Percentiles rank a stretch among this genome's conserved stretches.
Conservation (phyloP, 129 eudicot genomes). For the Erigeron canadensis region DNA sequence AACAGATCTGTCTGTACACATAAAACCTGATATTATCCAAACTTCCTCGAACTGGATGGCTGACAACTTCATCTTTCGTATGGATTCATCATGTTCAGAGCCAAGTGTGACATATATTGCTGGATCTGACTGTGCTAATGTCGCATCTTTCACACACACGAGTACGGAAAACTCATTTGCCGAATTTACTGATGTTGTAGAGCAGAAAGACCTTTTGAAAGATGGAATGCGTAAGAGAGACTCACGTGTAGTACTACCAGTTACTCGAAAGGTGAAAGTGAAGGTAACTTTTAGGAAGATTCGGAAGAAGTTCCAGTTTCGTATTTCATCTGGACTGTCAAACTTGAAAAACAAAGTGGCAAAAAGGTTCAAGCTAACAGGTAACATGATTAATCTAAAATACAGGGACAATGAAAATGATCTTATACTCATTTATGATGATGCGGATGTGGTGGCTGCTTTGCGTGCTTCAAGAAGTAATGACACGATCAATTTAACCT, state of each 20-base stretch:
- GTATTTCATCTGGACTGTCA: not conserved
- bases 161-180: too few species aligned
- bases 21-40: not conserved
- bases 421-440: not conserved
- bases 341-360: slow-evolving; percentile 15
- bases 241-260: too few species aligned
- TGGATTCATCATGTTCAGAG: not conserved
- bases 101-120: not conserved
- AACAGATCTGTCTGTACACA: not conserved
- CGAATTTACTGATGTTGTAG: too few species aligned
- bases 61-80: not conserved
- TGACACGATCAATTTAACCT: not conserved
- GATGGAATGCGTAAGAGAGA: too few species aligned
- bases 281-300: not conserved
- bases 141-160: too few species aligned
- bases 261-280: not conserved
- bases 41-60: not conserved
- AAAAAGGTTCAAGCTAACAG: not conserved
- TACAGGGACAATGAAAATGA: slow-evolving; percentile 16
- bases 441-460: not conserved
- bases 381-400: not conserved
- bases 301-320: slow-evolving; percentile 1
- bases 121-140: not conserved
- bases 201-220: too few species aligned
- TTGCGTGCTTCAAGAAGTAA: not conserved